A percentile compares a stretch with the other conserved stretches of the same genome.
Conservation (phyloP, 2,329 filamentous ascomycete species). For the Aspergillus puulaauensis region DNA sequence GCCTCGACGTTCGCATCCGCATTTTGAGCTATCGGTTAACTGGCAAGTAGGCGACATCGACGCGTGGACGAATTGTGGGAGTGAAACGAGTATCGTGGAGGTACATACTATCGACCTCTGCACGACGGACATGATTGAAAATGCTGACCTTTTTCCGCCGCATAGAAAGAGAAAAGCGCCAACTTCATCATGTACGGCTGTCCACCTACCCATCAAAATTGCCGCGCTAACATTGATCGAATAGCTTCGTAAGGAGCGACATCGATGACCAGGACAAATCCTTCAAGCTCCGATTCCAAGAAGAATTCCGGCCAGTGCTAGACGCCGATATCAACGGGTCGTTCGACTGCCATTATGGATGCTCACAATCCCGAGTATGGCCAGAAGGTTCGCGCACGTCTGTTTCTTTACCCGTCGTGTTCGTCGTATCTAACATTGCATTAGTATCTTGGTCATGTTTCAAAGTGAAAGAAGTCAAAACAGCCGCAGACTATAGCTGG, state of each 20-base stretch:
- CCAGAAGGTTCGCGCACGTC: background rate
- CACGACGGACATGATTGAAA: background rate
- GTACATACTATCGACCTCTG: background rate
- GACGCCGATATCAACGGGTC: constrained; percentile 21
- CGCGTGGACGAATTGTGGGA: background rate
- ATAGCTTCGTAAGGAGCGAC: background rate
- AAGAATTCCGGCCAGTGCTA: constrained; percentile 13
- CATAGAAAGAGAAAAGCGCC: background rate
- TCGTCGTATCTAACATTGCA: background rate
- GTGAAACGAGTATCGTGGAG: background rate
- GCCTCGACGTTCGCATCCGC: background rate
- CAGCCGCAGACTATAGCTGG: constrained; percentile 18
- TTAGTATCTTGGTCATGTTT: constrained; percentile 25
- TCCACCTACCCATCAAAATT: no score
- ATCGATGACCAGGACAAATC: background rate
- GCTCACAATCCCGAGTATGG: background rate
- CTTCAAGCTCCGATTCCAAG: background rate
- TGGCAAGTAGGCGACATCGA: background rate
- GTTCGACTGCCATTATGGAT: constrained; percentile 17
- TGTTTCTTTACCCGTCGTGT: no score
- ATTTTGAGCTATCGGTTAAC: background rate
- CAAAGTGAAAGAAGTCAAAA: constrained; percentile 21
- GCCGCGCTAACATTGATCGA: background rate
- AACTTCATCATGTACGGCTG: constrained; percentile 5
- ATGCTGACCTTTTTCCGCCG: background rate